Evolutionary conservation across 345 rosid genomes (phyloP).

Genomic region (Eucalyptus regnans): DNA sequence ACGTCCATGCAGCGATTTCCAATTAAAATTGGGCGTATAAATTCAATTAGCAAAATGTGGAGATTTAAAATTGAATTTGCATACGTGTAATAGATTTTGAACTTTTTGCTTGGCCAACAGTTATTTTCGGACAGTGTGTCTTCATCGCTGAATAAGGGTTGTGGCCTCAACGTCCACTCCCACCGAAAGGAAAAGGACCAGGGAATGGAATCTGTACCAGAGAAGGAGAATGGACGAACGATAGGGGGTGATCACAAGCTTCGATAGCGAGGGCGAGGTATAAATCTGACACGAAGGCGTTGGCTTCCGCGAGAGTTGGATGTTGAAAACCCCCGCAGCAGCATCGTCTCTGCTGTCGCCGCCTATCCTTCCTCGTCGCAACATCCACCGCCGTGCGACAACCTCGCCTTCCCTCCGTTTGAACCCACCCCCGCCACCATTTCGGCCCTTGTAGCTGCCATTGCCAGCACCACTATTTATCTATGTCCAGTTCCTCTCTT

Average conservation of each 20-base stretch:
- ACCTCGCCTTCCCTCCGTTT: conserved; percentile 46
- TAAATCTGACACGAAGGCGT: conserved; percentile 15
- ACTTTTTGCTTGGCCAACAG: neutral
- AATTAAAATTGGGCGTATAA: too few relatives aligned
- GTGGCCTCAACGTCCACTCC: too few relatives aligned
- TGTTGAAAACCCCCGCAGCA: conserved; percentile 73
- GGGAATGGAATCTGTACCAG: too few relatives aligned
- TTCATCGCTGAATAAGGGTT: too few relatives aligned
- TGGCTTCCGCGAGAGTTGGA: conserved; percentile 57
- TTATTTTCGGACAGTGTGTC: neutral
- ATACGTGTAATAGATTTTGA: too few relatives aligned
- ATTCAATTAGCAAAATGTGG: too few relatives aligned
- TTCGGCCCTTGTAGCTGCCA: neutral
- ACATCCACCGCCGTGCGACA: conserved; percentile 53
- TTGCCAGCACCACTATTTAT: too few relatives aligned
- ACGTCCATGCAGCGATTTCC: rapidly evolving
- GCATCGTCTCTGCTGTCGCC: conserved; percentile 45
- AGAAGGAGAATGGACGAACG: too few relatives aligned
- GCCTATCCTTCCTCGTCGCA: conserved; percentile 24
- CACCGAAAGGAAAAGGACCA: neutral
- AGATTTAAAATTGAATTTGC: too few relatives aligned
- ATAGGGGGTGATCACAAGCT: too few relatives aligned
- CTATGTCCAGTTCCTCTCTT: too few relatives aligned
- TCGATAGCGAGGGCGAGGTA: too few relatives aligned
- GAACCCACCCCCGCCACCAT: conserved; percentile 23